Conservation (phyloP, 768 basidiomycete genomes). For the Boletus sensibilis region DNA sequence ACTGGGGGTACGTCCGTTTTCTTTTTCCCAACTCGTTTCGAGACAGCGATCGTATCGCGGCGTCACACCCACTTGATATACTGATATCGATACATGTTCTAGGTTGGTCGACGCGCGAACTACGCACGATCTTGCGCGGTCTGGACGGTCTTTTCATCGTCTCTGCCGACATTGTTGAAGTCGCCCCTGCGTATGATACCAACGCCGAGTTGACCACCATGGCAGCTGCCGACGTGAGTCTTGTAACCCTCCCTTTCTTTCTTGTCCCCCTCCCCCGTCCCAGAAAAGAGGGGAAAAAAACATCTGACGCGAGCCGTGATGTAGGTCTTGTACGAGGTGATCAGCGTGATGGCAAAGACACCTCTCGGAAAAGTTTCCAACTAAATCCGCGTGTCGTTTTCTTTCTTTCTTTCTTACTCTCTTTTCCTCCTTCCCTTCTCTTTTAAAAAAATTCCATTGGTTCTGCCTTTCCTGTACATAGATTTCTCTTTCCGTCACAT, state of each 20-base stretch:
- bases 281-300: too few relatives aligned
- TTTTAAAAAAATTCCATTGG: not conserved
- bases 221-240: constrained; percentile 58
- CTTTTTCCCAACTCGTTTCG: too few relatives aligned
- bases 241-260: too few relatives aligned
- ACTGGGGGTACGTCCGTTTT: constrained; percentile 51
- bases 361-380: constrained; percentile 59
- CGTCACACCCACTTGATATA: not conserved
- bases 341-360: constrained; percentile 79
- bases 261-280: too few relatives aligned
- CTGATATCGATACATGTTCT: not conserved
- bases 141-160: constrained; percentile 75
- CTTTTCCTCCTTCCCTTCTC: too few relatives aligned
- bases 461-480: not conserved
- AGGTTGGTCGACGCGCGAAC: constrained; percentile 77
- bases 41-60: too few relatives aligned
- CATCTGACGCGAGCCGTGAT: constrained; percentile 15
- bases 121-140: constrained; percentile 73
- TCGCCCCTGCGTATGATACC: constrained; percentile 77
- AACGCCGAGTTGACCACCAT: constrained; percentile 64
- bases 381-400: not conserved
- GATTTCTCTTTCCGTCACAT: not conserved
- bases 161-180: constrained; percentile 82
- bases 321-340: constrained; percentile 70
- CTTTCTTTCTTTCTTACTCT: too few relatives aligned